These are phyloP conservation scores for Talaromyces marneffei DNA, from an alignment of 2,329 filamentous ascomycete species.

Conservation along the genomic window DNA sequence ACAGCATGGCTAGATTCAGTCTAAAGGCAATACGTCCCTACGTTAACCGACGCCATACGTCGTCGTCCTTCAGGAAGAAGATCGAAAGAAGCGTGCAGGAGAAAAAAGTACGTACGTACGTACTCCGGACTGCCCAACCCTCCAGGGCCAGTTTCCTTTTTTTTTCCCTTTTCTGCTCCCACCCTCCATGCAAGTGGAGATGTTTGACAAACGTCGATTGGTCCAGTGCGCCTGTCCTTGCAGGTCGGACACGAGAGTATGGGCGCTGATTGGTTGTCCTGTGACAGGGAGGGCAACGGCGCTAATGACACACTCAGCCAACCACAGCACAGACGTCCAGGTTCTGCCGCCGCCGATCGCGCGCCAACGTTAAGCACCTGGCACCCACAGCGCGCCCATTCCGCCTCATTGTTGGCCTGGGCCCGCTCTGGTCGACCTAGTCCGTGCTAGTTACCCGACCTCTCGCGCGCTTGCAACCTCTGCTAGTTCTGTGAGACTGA, in stretches of 20 bases:
- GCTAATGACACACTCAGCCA: slow-evolving; percentile 13
- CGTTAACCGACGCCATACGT: too few relatives aligned
- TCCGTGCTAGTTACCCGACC: slow-evolving; percentile 11
- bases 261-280: neutral
- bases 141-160: too few relatives aligned
- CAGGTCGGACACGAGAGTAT: neutral
- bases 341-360: slow-evolving; percentile 33
- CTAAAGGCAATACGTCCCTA: too few relatives aligned
- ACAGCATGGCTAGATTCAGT: neutral
- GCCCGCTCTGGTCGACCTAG: neutral
- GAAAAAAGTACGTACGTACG: too few relatives aligned
- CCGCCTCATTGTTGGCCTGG: slow-evolving; percentile 10
- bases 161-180: neutral
- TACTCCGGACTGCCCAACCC: neutral
- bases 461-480: slow-evolving; percentile 16
- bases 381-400: slow-evolving; percentile 11
- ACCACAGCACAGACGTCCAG: slow-evolving; percentile 13
- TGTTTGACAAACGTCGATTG: neutral
- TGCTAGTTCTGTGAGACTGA: neutral
- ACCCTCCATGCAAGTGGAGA: neutral
- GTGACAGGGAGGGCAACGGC: neutral
- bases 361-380: slow-evolving; percentile 32
- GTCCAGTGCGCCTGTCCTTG: neutral
- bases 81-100: too few relatives aligned
- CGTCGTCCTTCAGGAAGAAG: neutral